A percentile compares a stretch with the other conserved stretches of the same genome.
Conservation (phyloP, 2,329 filamentous ascomycete genomes). For the Neonectria sp. region DNA sequence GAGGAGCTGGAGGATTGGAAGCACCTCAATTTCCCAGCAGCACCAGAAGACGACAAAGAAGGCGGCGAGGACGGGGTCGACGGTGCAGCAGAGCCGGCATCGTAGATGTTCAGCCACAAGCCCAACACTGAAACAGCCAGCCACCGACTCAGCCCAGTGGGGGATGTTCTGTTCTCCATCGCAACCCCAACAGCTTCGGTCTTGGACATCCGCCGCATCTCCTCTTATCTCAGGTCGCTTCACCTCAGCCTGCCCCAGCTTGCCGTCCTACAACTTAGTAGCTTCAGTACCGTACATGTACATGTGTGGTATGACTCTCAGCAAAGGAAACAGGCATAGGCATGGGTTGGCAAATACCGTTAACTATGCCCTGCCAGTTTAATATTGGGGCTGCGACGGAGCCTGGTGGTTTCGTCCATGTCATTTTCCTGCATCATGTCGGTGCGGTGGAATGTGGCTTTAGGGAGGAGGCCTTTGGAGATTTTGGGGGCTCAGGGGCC, state of each 20-base stretch:
- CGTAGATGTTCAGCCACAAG: not conserved
- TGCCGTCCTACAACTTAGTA: not conserved
- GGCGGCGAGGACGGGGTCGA: constrained; percentile 36
- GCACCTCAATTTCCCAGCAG: constrained; percentile 78
- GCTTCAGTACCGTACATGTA: not conserved
- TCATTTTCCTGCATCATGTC: not conserved
- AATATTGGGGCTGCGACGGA: not conserved
- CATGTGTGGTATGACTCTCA: not conserved
- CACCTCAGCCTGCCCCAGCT: not conserved
- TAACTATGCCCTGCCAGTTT: not conserved
- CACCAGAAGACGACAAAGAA: constrained; percentile 45
- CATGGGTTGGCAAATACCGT: not conserved
- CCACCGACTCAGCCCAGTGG: not conserved
- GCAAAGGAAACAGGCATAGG: not conserved
- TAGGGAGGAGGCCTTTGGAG: not conserved
- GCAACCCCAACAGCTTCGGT: not conserved
- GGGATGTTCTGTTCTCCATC: not conserved
- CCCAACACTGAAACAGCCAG: not conserved
- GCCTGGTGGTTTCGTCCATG: not conserved
- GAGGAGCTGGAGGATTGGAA: constrained; percentile 98
- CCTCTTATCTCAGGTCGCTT: not conserved
- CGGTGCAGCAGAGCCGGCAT: constrained; percentile 8
- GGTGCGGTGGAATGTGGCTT: not conserved
- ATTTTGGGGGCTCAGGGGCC: too few relatives aligned
- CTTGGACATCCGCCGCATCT: not conserved